A percentile compares a stretch with the other conserved stretches of the same genome.
These are phyloP conservation scores for Raphidocelis subcapitata DNA, from an alignment of 139 green algal species.

Conservation along the genomic window DNA sequence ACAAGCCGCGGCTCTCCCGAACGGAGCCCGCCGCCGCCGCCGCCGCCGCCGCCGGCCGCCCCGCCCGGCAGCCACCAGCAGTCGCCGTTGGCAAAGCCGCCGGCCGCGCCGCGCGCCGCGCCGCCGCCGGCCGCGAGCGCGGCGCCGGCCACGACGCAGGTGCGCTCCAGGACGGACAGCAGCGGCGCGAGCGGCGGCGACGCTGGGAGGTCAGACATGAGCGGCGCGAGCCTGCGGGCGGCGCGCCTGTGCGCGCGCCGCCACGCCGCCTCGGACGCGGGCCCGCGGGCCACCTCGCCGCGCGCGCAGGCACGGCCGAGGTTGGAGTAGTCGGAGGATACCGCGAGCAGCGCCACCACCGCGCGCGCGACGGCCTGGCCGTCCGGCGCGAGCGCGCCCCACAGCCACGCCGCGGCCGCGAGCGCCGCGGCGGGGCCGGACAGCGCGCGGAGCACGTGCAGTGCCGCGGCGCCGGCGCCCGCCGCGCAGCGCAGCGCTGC, in stretches of 20 bases:
- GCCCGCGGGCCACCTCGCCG: neutral
- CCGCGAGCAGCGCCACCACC: conserved; percentile 15
- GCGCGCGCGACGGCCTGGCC: neutral
- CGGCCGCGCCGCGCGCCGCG: neutral
- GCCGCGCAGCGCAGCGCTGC: conserved; percentile 2
- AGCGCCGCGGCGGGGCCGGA: conserved; percentile 25
- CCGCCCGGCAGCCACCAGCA: neutral
- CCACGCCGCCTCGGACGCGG: conserved; percentile 33
- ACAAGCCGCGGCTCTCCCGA: neutral
- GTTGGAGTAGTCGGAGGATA: conserved; percentile 14
- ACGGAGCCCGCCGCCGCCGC: conserved; percentile 3
- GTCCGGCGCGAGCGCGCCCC: conserved; percentile 13
- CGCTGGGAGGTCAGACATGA: conserved; percentile 37
- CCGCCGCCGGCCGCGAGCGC: conserved; percentile 19
- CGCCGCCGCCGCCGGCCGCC: neutral
- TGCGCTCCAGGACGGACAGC: conserved; percentile 22
- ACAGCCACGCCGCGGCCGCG: conserved; percentile 11
- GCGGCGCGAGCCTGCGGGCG: conserved; percentile 29
- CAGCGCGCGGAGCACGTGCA: conserved; percentile 1
- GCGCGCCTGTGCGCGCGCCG: conserved; percentile 30
- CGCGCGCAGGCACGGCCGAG: conserved; percentile 1
- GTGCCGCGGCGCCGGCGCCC: neutral
- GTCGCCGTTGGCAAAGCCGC: conserved; percentile 1
- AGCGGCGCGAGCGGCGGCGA: conserved; percentile 48
- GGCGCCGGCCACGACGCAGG: conserved; percentile 31